phyloP scores from a whole-genome alignment of 768 basidiomycete species.

The Boletus huronensis region DNA sequence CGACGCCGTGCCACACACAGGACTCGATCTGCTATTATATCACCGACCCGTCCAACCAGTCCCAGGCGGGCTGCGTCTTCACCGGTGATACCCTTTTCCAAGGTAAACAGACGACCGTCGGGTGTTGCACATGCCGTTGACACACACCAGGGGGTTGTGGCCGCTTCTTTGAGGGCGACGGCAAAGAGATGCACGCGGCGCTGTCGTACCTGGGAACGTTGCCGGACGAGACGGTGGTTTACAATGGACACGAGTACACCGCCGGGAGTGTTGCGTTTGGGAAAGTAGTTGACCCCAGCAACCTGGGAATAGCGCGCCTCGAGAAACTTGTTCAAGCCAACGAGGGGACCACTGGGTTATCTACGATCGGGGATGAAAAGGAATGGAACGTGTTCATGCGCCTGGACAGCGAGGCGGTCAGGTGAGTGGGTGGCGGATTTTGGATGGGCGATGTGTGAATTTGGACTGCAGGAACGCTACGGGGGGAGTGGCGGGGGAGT shows the following conservation, averaged over 20 bases:
- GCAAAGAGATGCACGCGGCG: constrained; percentile 75
- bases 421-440: constrained; percentile 41
- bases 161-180: constrained; percentile 89
- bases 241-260: constrained; percentile 94
- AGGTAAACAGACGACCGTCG: constrained; percentile 17
- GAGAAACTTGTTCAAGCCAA: constrained; percentile 55
- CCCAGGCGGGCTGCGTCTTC: constrained; percentile 75
- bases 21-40: constrained; percentile 93
- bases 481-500: constrained; percentile 38
- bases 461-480: constrained; percentile 46
- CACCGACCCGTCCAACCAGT: constrained; percentile 43
- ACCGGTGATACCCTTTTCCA: constrained; percentile 92
- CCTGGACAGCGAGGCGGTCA: constrained; percentile 55
- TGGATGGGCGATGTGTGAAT: neutral
- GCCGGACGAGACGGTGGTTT: constrained; percentile 76
- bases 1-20: constrained; percentile 92
- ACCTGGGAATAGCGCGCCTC: constrained; percentile 58
- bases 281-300: constrained; percentile 57
- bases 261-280: constrained; percentile 69
- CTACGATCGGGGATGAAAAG: constrained; percentile 92
- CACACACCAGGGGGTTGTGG: constrained; percentile 71
- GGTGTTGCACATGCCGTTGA: neutral
- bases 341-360: constrained; percentile 68
- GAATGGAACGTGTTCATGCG: constrained; percentile 96
- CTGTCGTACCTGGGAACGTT: constrained; percentile 64